These are phyloP conservation scores for Cylindrotheca closterium DNA, from an alignment of 108 stramenopile genomes.

Conservation along the genomic window DNA sequence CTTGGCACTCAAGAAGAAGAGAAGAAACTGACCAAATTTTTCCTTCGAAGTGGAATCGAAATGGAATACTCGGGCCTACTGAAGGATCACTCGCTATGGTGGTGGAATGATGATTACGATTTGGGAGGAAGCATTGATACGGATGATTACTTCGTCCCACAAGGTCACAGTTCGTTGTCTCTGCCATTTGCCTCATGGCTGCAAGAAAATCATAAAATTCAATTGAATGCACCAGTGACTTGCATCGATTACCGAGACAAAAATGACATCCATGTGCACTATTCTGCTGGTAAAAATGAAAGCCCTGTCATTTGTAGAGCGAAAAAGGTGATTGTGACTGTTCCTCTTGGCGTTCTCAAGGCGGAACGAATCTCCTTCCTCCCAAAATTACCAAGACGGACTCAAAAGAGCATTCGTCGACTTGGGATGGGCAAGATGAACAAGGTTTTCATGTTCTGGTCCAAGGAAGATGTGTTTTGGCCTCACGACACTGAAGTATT, in stretches of 20 bases:
- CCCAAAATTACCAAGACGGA: conserved; percentile 46
- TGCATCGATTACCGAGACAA: not conserved
- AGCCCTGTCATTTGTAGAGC: not conserved
- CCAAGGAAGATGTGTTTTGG: conserved; percentile 14
- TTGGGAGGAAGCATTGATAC: not conserved
- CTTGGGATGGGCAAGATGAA: conserved; percentile 58
- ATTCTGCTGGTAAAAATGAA: conserved; percentile 4
- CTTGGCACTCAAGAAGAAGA: not conserved
- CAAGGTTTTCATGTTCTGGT: conserved; percentile 47
- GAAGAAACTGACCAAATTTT: not conserved
- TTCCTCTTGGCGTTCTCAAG: conserved; percentile 71
- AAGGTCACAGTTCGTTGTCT: not conserved
- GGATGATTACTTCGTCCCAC: not conserved
- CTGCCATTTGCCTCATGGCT: not conserved
- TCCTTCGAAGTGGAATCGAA: not conserved
- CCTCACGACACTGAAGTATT: conserved; percentile 23
- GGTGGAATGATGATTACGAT: not conserved
- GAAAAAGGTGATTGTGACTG: conserved; percentile 44
- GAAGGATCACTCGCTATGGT: conserved; percentile 2
- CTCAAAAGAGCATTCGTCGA: conserved; percentile 46
- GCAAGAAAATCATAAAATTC: not conserved
- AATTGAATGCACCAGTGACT: not conserved
- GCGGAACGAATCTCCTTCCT: conserved; percentile 40
- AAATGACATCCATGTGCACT: not conserved
- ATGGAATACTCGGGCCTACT: conserved; percentile 8